phyloP scores from a whole-genome alignment of 306 rosid species.

The Castanea crenata region DNA sequence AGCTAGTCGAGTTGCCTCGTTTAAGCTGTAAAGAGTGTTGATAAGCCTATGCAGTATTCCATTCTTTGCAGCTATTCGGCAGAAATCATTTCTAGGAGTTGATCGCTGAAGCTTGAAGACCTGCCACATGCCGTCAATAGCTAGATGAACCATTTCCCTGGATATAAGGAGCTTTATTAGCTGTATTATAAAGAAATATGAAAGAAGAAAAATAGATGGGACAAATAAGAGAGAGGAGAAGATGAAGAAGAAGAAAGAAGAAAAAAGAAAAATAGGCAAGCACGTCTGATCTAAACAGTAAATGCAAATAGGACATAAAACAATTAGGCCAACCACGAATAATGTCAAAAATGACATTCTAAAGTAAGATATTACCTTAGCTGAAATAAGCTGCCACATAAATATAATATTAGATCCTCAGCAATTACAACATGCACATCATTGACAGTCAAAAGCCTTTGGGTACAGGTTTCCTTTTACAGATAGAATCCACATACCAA shows the following conservation, averaged over 20 bases:
- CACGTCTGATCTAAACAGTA: not conserved
- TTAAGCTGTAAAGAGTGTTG: slow-evolving; percentile 94
- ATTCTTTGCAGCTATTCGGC: slow-evolving; percentile 92
- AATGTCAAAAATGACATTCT: not conserved
- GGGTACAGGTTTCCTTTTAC: not conserved
- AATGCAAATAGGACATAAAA: not conserved
- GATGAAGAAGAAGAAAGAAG: not conserved
- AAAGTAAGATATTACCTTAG: not conserved
- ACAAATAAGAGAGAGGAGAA: not conserved
- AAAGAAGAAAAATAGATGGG: slow-evolving; percentile 1
- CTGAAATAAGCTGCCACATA: not conserved
- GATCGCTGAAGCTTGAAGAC: slow-evolving; percentile 98
- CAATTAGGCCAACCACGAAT: slow-evolving; percentile 2
- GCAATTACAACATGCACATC: not conserved
- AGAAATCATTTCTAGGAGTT: slow-evolving; percentile 90
- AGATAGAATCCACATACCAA: not conserved
- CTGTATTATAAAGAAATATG: slow-evolving; percentile 11
- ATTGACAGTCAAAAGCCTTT: not conserved
- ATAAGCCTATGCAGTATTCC: slow-evolving; percentile 96
- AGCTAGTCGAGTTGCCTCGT: slow-evolving; percentile 93
- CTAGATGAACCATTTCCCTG: slow-evolving; percentile 99
- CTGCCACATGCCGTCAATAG: slow-evolving; percentile 99
- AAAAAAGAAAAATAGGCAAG: not conserved
- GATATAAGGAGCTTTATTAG: slow-evolving; percentile 31
- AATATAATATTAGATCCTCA: not conserved